Base-by-base conservation (phyloP, 1,284 basidiomycete species). In the Athelia sp. region DNA sequence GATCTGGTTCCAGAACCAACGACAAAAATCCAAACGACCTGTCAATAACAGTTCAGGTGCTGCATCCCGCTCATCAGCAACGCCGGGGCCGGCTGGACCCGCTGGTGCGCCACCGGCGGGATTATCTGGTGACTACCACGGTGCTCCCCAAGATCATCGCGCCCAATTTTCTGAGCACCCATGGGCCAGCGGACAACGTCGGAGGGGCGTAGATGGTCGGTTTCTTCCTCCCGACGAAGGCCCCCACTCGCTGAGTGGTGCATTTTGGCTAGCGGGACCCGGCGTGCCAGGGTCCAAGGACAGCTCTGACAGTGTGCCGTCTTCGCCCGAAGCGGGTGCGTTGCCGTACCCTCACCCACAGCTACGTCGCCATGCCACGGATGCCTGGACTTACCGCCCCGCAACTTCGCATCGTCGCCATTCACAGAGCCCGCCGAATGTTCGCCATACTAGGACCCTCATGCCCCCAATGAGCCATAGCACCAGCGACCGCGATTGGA, bases 1-100 rank as follows among this genome's bases (percentile, higher is more conserved):
- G 87, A 88, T 90, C 55, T 90, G 87, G 87, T 90, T 90, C 65
- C 87, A 90, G 87, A 89, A 89, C 62, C 86, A 89, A 61, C 79
- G 86, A 52, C 87, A 90, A 70, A 90, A 90, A 62, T 84, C 87
- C 11, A 75, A 85, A 58, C 81, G 83, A 46, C 87, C 84, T 38
- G 79, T 78, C 46, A 66, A 67, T 50, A 66, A 67, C 50, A 62
- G 59, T 51, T 11, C 32, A 34, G n/a, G 8, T n/a, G 9, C 36
- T 4, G n/a, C 15, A n/a, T 8, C 6, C 15, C 36, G 36, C n/a
- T n/a, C 36, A n/a, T 21, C 36, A 4, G 19, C n/a, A 4, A 40
- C 36, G 4, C 19, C 15, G 6, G 36, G 36, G 19, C 19, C 36
- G 6, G n/a, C 36, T 17, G 71, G 75, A 38, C 66, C 70, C 8